A percentile compares a stretch with the other conserved stretches of the same genome.
These are phyloP conservation scores for Thecaphora frezii DNA, from an alignment of 1,284 basidiomycete species.

Conservation along the genomic window DNA sequence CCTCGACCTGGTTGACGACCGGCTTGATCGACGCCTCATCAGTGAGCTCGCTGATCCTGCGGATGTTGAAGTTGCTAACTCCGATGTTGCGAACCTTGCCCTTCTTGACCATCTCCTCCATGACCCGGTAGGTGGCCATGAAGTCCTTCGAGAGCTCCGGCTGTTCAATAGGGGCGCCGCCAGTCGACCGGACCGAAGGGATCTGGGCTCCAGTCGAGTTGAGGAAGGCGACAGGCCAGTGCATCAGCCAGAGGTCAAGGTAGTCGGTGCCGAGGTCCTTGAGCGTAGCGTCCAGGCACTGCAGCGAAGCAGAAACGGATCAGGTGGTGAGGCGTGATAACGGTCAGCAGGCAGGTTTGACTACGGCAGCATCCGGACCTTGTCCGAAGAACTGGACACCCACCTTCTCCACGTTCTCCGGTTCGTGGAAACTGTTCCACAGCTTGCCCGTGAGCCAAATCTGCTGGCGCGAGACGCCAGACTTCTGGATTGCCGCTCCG, in stretches of 20 bases:
- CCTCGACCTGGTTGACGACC: slow-evolving; percentile 53
- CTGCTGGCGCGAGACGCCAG: slow-evolving; percentile 73
- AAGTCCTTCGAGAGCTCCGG: slow-evolving; percentile 63
- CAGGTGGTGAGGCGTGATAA: neutral
- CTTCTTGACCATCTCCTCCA: slow-evolving; percentile 55
- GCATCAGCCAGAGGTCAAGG: slow-evolving; percentile 80
- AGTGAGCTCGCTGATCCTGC: slow-evolving; percentile 36
- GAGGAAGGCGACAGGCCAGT: slow-evolving; percentile 64
- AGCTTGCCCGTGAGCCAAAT: slow-evolving; percentile 84
- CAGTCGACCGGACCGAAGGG: slow-evolving; percentile 37
- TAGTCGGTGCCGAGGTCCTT: slow-evolving; percentile 73
- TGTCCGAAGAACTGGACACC: neutral
- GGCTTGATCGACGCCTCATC: slow-evolving; percentile 39
- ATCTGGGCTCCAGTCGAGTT: slow-evolving; percentile 45
- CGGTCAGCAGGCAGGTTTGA: neutral
- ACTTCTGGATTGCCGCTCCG: slow-evolving; percentile 73
- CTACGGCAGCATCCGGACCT: neutral
- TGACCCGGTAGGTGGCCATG: slow-evolving; percentile 44
- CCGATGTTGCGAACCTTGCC: slow-evolving; percentile 64
- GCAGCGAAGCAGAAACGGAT: neutral
- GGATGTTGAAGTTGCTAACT: slow-evolving; percentile 62
- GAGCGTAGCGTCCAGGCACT: slow-evolving; percentile 71
- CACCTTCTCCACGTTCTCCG: slow-evolving; percentile 44
- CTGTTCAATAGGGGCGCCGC: slow-evolving; percentile 68
- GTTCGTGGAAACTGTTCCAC: slow-evolving; percentile 72